phyloP scores from a whole-genome alignment of 345 rosid genomes.

The Melaleuca alternifolia region DNA sequence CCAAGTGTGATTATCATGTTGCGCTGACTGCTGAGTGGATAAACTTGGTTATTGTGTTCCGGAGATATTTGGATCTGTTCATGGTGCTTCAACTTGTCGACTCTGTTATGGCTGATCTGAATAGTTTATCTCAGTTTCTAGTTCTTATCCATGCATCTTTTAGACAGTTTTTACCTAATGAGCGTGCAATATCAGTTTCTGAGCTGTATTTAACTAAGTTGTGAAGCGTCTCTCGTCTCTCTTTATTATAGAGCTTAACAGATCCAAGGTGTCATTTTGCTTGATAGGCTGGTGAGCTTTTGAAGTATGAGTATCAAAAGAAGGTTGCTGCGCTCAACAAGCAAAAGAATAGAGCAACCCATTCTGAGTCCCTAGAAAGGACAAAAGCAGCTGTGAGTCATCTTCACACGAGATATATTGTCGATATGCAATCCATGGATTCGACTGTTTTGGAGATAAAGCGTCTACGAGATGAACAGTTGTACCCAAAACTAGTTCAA shows the following conservation, averaged over 20 bases:
- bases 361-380: constrained; percentile 76
- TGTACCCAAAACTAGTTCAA: constrained; percentile 70
- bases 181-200: not conserved
- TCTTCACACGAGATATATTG: constrained; percentile 92
- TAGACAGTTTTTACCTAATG: not conserved
- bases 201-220: not conserved
- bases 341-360: constrained; percentile 64
- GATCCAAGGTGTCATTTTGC: not conserved
- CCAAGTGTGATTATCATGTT: not conserved
- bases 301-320: constrained; percentile 85
- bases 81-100: not conserved
- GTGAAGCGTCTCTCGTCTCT: not conserved
- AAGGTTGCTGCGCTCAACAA: constrained; percentile 61
- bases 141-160: not conserved
- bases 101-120: not conserved
- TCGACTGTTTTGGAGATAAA: constrained; percentile 92
- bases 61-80: not conserved
- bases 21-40: not conserved
- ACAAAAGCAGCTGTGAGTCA: constrained; percentile 84
- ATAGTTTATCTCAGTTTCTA: not conserved
- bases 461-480: constrained; percentile 78
- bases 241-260: not conserved
- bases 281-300: constrained; percentile 77
- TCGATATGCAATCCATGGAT: constrained; percentile 99
- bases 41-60: not conserved